Percentiles rank a stretch among this genome's conserved stretches.
These are phyloP conservation scores for Cladophialophora immunda DNA, from an alignment of 2,329 filamentous ascomycete genomes.

Conservation along the genomic window DNA sequence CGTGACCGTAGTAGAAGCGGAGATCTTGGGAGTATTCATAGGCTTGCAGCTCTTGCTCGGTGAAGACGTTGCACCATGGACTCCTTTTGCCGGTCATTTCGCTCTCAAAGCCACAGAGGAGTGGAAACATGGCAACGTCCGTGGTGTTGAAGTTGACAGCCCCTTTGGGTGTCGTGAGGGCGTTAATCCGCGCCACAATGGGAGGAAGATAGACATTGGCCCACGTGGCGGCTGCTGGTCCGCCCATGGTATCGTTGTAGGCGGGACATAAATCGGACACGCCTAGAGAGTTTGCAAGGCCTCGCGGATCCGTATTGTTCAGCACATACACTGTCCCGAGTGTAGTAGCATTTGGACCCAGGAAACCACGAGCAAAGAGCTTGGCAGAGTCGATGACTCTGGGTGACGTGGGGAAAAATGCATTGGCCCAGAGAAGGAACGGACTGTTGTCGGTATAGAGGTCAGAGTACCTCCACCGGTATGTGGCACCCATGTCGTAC, in stretches of 20 bases:
- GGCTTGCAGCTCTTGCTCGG: constrained; percentile 66
- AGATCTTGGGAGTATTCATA: constrained; percentile 75
- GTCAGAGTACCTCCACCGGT: constrained; percentile 51
- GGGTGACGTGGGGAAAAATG: constrained; percentile 58
- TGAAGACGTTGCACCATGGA: constrained; percentile 71
- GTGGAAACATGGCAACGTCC: constrained; percentile 68
- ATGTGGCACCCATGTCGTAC: constrained; percentile 51
- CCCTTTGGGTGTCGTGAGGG: constrained; percentile 57
- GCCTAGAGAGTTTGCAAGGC: constrained; percentile 69
- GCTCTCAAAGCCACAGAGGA: constrained; percentile 74
- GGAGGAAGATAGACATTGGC: constrained; percentile 62
- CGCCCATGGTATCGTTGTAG: constrained; percentile 64
- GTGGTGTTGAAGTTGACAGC: constrained; percentile 62
- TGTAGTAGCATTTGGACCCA: constrained; percentile 64
- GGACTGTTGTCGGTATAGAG: constrained; percentile 59
- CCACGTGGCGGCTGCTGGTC: constrained; percentile 59
- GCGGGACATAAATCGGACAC: constrained; percentile 70
- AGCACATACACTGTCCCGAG: constrained; percentile 67
- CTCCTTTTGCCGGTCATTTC: constrained; percentile 70
- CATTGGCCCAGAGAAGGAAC: constrained; percentile 72
- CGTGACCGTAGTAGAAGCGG: constrained; percentile 72
- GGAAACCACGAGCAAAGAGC: constrained; percentile 68
- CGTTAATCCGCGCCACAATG: constrained; percentile 63
- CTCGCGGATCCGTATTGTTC: constrained; percentile 61
- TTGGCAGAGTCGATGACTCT: constrained; percentile 69